Evolutionary conservation across 75 land plant genomes (phyloP).

Genomic region (Cunninghamia lanceolata): DNA sequence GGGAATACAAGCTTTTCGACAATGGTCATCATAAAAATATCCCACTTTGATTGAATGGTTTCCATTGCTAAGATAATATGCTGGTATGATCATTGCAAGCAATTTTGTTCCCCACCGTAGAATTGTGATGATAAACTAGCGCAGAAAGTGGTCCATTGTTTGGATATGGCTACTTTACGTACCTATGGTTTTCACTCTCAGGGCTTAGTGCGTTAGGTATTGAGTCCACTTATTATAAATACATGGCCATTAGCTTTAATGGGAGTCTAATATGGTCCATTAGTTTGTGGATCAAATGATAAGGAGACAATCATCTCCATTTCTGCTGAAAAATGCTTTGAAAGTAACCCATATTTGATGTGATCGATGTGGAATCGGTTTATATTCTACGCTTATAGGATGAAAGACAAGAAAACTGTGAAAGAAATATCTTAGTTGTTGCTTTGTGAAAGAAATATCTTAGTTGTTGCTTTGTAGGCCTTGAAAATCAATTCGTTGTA

Average conservation of each 20-base stretch:
- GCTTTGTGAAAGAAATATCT: not conserved
- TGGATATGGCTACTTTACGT: not conserved
- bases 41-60: not conserved
- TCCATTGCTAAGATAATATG: not conserved
- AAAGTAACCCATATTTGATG: not conserved
- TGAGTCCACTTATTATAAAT: not conserved
- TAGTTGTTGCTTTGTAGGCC: not conserved
- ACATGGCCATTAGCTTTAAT: not conserved
- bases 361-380: not conserved
- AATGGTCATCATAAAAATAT: not conserved
- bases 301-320: not conserved
- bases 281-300: not conserved
- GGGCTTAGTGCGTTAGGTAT: slow-evolving; percentile 6
- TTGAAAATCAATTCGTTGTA: not conserved
- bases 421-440: not conserved
- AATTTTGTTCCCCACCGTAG: not conserved
- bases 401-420: not conserved
- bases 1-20: not conserved
- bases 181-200: not conserved
- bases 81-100: not conserved
- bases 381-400: not conserved
- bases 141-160: not conserved
- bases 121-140: not conserved
- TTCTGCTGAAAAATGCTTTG: not conserved
- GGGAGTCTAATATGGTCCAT: not conserved